Conservation (phyloP, 768 basidiomycete species). For the Stropharia rugosoannulata region DNA sequence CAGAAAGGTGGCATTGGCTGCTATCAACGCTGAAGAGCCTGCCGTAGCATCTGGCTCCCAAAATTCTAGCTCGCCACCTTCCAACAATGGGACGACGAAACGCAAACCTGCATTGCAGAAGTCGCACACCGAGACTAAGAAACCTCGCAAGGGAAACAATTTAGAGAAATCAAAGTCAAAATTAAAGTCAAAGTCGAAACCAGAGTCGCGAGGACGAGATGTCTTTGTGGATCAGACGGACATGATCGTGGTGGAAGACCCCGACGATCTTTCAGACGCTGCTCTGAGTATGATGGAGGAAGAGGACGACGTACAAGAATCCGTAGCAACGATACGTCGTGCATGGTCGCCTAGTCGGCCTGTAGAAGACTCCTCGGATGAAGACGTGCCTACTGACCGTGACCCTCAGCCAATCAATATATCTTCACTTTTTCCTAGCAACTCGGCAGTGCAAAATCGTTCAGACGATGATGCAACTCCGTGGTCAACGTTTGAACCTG, state of each 20-base stretch:
- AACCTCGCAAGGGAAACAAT: constrained; percentile 9
- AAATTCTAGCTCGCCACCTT: background rate
- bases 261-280: constrained; percentile 26
- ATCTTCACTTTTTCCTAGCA: constrained; percentile 16
- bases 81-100: constrained; percentile 32
- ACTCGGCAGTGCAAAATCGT: background rate
- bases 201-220: constrained; percentile 25
- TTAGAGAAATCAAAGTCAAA: constrained; percentile 27
- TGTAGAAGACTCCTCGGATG: constrained; percentile 46
- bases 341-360: constrained; percentile 64
- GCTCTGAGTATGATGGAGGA: constrained; percentile 17
- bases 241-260: constrained; percentile 37
- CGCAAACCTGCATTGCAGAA: constrained; percentile 38
- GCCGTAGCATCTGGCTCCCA: constrained; percentile 1
- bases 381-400: constrained; percentile 32
- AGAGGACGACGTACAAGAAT: constrained; percentile 5
- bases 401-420: constrained; percentile 14
- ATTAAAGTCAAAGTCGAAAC: background rate
- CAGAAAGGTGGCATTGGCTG: constrained; percentile 55
- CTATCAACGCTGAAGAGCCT: constrained; percentile 16
- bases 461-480: constrained; percentile 12
- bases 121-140: constrained; percentile 14
- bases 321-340: constrained; percentile 23
- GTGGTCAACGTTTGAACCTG: constrained; percentile 53
- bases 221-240: constrained; percentile 35